Evolutionary conservation across 139 green algal species (phyloP).

Genomic region (Coccomyxa sp.): DNA sequence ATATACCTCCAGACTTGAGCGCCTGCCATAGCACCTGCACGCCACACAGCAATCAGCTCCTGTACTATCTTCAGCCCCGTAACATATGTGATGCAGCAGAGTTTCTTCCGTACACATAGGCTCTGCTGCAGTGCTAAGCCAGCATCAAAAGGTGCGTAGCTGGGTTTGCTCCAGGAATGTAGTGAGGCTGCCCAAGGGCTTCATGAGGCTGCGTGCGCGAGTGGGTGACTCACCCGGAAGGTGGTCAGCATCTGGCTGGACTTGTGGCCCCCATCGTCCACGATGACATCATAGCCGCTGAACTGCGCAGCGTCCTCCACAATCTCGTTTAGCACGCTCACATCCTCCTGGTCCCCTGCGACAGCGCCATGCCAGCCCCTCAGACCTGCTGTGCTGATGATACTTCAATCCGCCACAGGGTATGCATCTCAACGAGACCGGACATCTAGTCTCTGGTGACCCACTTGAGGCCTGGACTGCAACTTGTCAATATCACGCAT

Average conservation of each 20-base stretch:
- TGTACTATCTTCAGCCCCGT: background rate
- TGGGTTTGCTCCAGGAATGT: no score
- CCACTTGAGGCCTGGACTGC: no score
- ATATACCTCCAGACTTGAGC: background rate
- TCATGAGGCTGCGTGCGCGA: background rate
- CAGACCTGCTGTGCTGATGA: no score
- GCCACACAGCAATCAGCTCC: background rate
- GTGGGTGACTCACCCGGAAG: background rate
- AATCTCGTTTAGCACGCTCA: background rate
- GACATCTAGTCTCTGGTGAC: no score
- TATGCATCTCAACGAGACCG: no score
- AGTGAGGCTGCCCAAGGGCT: no score
- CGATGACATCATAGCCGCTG: slow-evolving; percentile 1
- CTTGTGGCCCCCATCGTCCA: background rate
- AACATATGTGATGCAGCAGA: background rate
- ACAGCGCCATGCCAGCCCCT: background rate
- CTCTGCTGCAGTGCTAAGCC: background rate
- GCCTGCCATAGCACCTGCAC: slow-evolving; percentile 2
- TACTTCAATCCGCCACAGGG: no score
- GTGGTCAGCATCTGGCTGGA: slow-evolving; percentile 1
- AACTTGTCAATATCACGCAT: no score
- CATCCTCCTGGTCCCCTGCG: background rate
- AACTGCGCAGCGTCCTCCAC: background rate
- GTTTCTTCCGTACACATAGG: background rate
- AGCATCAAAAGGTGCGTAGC: background rate